A percentile compares a stretch with the other conserved stretches of the same genome.
Conservation (phyloP, 2,329 filamentous ascomycete genomes). For the Helotiales sp. region DNA sequence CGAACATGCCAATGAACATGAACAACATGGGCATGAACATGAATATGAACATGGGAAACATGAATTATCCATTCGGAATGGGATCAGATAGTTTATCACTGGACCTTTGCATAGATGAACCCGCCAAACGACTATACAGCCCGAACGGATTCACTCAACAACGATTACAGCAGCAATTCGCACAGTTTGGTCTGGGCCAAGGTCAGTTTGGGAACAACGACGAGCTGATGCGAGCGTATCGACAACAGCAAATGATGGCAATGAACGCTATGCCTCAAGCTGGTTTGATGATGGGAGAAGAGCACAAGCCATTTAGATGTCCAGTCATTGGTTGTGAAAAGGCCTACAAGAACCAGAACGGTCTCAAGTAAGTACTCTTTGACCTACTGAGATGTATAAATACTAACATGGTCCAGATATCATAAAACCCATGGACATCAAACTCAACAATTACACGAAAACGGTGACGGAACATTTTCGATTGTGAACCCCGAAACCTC, state of each 20-base stretch:
- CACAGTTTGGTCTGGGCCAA: conserved; percentile 75
- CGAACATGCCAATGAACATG: conserved; percentile 63
- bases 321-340: conserved; percentile 99
- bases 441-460: conserved; percentile 95
- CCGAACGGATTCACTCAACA: conserved; percentile 74
- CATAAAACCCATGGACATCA: conserved; percentile 89
- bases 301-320: conserved; percentile 97
- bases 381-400: not conserved
- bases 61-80: conserved; percentile 43
- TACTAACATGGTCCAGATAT: conserved; percentile 52
- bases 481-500: conserved; percentile 97
- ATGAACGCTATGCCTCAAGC: conserved; percentile 43
- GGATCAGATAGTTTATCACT: conserved; percentile 56
- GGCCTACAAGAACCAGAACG: conserved; percentile 99
- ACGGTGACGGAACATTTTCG: conserved; percentile 94
- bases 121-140: conserved; percentile 90
- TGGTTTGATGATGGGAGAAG: conserved; percentile 71
- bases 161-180: conserved; percentile 68
- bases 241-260: conserved; percentile 61
- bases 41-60: conserved; percentile 55
- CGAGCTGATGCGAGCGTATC: conserved; percentile 65
- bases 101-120: conserved; percentile 82
- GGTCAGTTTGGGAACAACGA: conserved; percentile 69
- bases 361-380: conserved; percentile 76
- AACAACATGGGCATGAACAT: conserved; percentile 66